Conservation (phyloP, 1,284 basidiomycete genomes). For the Kalmanozyma brasiliensis region DNA sequence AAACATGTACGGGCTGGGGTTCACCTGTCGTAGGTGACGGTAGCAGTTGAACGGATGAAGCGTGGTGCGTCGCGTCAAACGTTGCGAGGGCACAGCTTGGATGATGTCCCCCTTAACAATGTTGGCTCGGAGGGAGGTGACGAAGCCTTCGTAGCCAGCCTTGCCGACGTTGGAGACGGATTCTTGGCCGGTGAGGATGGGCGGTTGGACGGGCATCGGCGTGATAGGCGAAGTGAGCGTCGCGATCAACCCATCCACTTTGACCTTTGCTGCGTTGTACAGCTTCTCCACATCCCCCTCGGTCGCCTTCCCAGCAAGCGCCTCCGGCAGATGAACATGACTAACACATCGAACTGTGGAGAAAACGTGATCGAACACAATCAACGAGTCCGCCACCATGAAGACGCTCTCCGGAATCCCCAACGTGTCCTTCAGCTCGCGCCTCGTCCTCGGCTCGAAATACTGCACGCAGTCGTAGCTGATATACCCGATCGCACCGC, state of each 20-base stretch:
- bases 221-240: constrained; percentile 69
- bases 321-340: constrained; percentile 82
- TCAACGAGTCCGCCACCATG: constrained; percentile 93
- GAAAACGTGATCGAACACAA: constrained; percentile 97
- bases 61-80: constrained; percentile 82
- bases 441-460: constrained; percentile 78
- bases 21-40: constrained; percentile 89
- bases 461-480: constrained; percentile 95
- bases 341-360: constrained; percentile 93
- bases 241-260: constrained; percentile 39
- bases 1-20: constrained; percentile 99
- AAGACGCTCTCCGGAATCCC: constrained; percentile 93
- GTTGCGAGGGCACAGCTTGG: constrained; percentile 96
- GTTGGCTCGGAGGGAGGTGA: constrained; percentile 90
- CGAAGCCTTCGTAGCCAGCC: constrained; percentile 89
- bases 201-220: constrained; percentile 72
- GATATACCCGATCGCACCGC: constrained; percentile 97
- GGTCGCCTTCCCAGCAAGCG: constrained; percentile 71
- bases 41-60: constrained; percentile 98
- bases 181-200: constrained; percentile 65
- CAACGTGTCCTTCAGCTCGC: constrained; percentile 77
- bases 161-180: constrained; percentile 91
- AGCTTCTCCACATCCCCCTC: constrained; percentile 70
- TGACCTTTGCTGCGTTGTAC: constrained; percentile 44
- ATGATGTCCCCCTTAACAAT: constrained; percentile 98